Evolutionary conservation across 257 asterid genomes (phyloP), one percentile per base, ranked within the genome.

Genomic region (Galeopsis tetrahit): DNA sequence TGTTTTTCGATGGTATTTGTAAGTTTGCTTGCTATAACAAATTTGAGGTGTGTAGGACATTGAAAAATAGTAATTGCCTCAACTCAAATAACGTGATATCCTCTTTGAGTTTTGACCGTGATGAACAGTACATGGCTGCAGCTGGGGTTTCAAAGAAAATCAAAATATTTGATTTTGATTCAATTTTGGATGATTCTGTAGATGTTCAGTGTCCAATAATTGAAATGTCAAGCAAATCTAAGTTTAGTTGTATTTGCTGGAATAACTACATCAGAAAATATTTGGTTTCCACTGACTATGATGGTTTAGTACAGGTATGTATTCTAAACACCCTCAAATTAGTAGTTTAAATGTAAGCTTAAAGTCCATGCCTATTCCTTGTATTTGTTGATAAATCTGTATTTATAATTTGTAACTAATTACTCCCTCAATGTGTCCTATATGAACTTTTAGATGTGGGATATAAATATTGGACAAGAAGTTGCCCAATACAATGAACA

Each of bases 211-310:
- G 83, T 78, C 93, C 93, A 9, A 73, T 78, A 42, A 60, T 80
- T 66, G 90, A 87, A 71, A 74, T 87, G 82, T 63, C 80, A 6
- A 83, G 78, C 65, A 56, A 65, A 35, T 81, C 93, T 2, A 85
- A 74, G 82, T 59, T 87, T 14, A 87, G 87, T 64, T 83, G 87
- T 33, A 58, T 85, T 60, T 79, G 87, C 80, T 87, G 93, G 93
- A 87, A 87, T 78, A 70, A 36, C 31, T 79, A 85, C 78, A 85
- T 87, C 28, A 79, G 61, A 40, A 87, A 71, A 60, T 79, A 85
- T 76, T 62, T 87, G 62, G 93, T 81, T 43, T 85, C 90, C 7
- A 40, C 83, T 1, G 90, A 87, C 59, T 83, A 83, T 46, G 88
- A 82, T 40, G 93, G 93, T 55, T 7, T 75, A 6, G 88, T 85